Percentiles rank a stretch among this genome's conserved stretches.
These are phyloP conservation scores for Clonostachys byssicola DNA, from an alignment of 2,329 filamentous ascomycete genomes.

Conservation along the genomic window DNA sequence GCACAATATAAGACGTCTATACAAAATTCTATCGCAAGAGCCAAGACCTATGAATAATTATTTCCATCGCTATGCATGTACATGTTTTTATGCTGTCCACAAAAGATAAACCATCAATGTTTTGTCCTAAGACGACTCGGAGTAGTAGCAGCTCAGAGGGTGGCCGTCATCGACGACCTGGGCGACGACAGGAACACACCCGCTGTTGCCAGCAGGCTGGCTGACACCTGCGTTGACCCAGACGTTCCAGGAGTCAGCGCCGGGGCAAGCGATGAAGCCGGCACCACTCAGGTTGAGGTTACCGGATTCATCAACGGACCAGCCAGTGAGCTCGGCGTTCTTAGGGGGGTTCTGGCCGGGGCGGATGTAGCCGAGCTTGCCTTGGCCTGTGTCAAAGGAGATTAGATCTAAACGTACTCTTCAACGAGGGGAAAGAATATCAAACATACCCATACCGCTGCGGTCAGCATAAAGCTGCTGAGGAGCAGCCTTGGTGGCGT, in stretches of 20 bases:
- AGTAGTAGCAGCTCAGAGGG: not conserved
- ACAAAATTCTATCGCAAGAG: too few relatives aligned
- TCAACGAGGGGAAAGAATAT: too few relatives aligned
- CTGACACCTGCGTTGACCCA: not conserved
- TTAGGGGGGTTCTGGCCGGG: constrained; percentile 28
- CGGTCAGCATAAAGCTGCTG: constrained; percentile 52
- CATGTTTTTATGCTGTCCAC: not conserved
- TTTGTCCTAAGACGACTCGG: not conserved
- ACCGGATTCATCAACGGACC: constrained; percentile 32
- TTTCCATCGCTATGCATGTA: too few relatives aligned
- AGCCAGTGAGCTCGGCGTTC: constrained; percentile 42
- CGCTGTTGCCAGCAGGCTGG: not conserved
- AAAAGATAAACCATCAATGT: not conserved
- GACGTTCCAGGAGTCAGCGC: not conserved
- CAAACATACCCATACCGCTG: constrained; percentile 51
- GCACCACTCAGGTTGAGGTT: not conserved
- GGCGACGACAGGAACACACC: not conserved
- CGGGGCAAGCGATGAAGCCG: not conserved
- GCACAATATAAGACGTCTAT: too few relatives aligned
- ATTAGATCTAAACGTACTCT: constrained; percentile 1
- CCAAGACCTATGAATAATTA: too few relatives aligned
- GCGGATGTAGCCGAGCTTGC: constrained; percentile 46
- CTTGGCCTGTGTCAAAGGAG: constrained; percentile 33
- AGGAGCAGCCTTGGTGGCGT: constrained; percentile 26
- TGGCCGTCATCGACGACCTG: not conserved